A percentile compares a stretch with the other conserved stretches of the same genome.
These are phyloP conservation scores for Thelephora ganbajun DNA, from an alignment of 768 basidiomycete species.

Conservation along the genomic window DNA sequence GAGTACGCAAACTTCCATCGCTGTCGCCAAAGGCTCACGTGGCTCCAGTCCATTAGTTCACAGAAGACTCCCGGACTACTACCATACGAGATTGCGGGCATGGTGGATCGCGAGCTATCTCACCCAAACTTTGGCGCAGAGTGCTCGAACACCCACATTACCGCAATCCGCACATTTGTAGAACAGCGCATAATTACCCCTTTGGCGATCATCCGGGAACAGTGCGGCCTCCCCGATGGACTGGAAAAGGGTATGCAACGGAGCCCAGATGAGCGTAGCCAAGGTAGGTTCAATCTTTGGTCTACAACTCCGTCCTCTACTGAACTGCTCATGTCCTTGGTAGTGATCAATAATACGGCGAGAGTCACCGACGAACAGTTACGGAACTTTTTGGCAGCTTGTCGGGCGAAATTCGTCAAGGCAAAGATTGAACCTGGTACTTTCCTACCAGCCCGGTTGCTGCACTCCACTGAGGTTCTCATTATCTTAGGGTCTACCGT, in stretches of 20 bases:
- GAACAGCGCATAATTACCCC: constrained; percentile 46
- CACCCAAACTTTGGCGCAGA: constrained; percentile 46
- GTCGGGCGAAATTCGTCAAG: constrained; percentile 85
- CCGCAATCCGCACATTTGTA: constrained; percentile 60
- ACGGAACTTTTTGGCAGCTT: constrained; percentile 66
- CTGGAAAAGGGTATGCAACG: constrained; percentile 62
- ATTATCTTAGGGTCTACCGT: constrained; percentile 72
- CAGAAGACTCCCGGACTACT: constrained; percentile 52
- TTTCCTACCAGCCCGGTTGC: not conserved
- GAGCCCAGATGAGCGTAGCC: constrained; percentile 65
- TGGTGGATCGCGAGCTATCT: constrained; percentile 51
- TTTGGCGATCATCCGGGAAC: constrained; percentile 52
- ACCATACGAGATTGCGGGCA: constrained; percentile 75
- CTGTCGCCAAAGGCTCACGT: not conserved
- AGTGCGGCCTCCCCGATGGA: constrained; percentile 76
- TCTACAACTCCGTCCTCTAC: not conserved
- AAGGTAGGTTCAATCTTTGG: constrained; percentile 41
- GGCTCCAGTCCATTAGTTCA: constrained; percentile 43
- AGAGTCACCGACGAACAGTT: constrained; percentile 83
- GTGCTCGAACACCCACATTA: constrained; percentile 59
- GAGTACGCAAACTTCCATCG: constrained; percentile 26
- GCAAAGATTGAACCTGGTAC: constrained; percentile 92
- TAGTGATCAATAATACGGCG: constrained; percentile 80
- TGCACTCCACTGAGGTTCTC: not conserved
- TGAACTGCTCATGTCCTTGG: constrained; percentile 2